Evolutionary conservation across 2,329 filamentous ascomycete species (phyloP).

Genomic region (Calonectria fujianensis): DNA sequence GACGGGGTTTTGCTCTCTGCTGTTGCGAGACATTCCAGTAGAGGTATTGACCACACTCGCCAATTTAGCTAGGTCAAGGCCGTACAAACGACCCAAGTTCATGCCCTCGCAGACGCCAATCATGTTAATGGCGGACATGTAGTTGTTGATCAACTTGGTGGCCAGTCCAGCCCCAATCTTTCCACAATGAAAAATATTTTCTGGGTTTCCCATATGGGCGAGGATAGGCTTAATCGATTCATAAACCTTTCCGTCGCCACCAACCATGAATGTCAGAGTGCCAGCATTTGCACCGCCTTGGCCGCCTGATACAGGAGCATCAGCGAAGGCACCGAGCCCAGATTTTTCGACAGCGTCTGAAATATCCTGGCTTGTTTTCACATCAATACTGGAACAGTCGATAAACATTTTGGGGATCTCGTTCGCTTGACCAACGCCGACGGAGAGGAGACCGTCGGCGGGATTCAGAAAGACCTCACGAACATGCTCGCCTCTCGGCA

Average conservation of each 20-base stretch:
- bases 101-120: slow-evolving; percentile 45
- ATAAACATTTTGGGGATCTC: slow-evolving; percentile 19
- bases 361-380: slow-evolving; percentile 24
- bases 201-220: slow-evolving; percentile 19
- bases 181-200: slow-evolving; percentile 43
- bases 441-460: slow-evolving; percentile 26
- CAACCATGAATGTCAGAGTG: slow-evolving; percentile 46
- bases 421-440: neutral
- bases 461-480: slow-evolving; percentile 29
- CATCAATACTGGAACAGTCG: slow-evolving; percentile 39
- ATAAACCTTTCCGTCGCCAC: slow-evolving; percentile 18
- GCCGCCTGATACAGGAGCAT: slow-evolving; percentile 45
- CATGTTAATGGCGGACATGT: slow-evolving; percentile 43
- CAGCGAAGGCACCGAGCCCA: slow-evolving; percentile 33
- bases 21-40: slow-evolving; percentile 10
- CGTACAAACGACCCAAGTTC: slow-evolving; percentile 42
- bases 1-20: slow-evolving; percentile 4
- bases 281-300: slow-evolving; percentile 37
- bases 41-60: slow-evolving; percentile 40
- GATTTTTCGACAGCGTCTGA: slow-evolving; percentile 25
- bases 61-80: slow-evolving; percentile 33
- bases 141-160: slow-evolving; percentile 47
- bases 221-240: slow-evolving; percentile 28
- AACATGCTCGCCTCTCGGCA: slow-evolving; percentile 31
- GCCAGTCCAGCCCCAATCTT: slow-evolving; percentile 40